phyloP scores from a whole-genome alignment of 805 yeast genomes.

The Maudiozyma turicensis region DNA sequence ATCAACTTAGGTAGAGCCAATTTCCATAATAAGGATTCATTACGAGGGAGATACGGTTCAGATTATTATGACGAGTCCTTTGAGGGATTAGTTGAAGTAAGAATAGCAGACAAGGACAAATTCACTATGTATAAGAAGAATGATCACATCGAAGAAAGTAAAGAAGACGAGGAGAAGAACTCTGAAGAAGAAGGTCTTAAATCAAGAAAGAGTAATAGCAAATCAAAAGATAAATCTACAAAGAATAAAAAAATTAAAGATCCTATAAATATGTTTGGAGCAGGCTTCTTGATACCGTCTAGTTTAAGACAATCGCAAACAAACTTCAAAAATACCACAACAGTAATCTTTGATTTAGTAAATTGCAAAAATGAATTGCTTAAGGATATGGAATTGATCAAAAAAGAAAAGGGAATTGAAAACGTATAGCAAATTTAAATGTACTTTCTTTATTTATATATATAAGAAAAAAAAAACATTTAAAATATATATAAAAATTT shows the following conservation, averaged over 20 bases:
- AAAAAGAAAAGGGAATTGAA: background rate
- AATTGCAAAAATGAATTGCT: conserved; percentile 14
- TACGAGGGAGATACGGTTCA: conserved; percentile 25
- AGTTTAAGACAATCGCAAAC: conserved; percentile 21
- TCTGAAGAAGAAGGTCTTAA: conserved; percentile 2
- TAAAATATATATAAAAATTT: no score
- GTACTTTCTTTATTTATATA: background rate
- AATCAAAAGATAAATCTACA: background rate
- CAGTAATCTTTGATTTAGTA: conserved; percentile 14
- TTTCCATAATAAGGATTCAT: conserved; percentile 24
- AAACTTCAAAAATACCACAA: conserved; percentile 18
- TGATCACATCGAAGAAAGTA: conserved; percentile 1
- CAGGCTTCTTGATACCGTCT: conserved; percentile 19
- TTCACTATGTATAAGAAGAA: background rate
- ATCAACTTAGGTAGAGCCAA: conserved; percentile 24
- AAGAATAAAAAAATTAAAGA: conserved; percentile 5
- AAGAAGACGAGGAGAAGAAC: conserved; percentile 3
- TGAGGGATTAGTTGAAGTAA: conserved; percentile 15
- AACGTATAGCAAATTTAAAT: background rate
- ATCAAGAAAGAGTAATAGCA: conserved; percentile 2
- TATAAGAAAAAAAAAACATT: no score
- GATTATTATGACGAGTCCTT: conserved; percentile 27
- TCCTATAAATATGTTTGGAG: conserved; percentile 28
- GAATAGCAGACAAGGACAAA: background rate
- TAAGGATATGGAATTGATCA: background rate